Conservation (phyloP, 1,284 basidiomycete genomes). For the Trametes sp. region DNA sequence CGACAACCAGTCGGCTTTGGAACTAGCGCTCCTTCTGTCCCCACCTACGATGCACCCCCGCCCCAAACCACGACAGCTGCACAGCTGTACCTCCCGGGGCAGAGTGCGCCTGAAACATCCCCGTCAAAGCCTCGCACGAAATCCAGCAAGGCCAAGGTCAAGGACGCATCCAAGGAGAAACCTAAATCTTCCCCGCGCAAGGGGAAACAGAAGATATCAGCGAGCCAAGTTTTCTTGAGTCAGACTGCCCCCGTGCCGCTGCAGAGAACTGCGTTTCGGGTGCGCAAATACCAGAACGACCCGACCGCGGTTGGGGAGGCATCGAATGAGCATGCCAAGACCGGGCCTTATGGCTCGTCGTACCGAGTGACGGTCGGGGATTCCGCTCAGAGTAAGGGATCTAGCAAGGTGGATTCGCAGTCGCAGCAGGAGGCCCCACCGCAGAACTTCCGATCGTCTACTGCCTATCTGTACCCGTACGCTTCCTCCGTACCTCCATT, state of each 20-base stretch:
- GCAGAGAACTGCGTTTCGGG: constrained; percentile 31
- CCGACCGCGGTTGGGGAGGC: constrained; percentile 22
- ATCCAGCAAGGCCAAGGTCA: constrained; percentile 33
- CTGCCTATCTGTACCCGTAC: too few species aligned
- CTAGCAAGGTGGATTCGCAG: constrained; percentile 6
- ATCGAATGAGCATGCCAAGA: constrained; percentile 10
- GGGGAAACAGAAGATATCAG: constrained; percentile 31
- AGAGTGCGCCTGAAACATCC: background rate
- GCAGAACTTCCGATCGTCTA: too few species aligned
- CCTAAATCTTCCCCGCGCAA: constrained; percentile 21
- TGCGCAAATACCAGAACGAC: constrained; percentile 30
- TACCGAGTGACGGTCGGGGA: constrained; percentile 18
- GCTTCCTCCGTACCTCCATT: too few species aligned
- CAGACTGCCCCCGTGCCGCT: too few species aligned
- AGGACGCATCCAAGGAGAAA: constrained; percentile 24
- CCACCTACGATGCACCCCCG: constrained; percentile 22
- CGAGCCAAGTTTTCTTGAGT: too few species aligned
- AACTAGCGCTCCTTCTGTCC: constrained; percentile 11
- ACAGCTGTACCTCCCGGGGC: constrained; percentile 14
- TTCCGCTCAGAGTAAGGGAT: background rate
- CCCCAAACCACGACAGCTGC: constrained; percentile 1
- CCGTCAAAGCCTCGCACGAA: constrained; percentile 22
- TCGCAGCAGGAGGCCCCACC: background rate
- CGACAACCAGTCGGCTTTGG: constrained; percentile 34
- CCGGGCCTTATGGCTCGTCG: constrained; percentile 27